Base-by-base conservation (phyloP, 768 basidiomycete species). In the Tricholoma sp. region DNA sequence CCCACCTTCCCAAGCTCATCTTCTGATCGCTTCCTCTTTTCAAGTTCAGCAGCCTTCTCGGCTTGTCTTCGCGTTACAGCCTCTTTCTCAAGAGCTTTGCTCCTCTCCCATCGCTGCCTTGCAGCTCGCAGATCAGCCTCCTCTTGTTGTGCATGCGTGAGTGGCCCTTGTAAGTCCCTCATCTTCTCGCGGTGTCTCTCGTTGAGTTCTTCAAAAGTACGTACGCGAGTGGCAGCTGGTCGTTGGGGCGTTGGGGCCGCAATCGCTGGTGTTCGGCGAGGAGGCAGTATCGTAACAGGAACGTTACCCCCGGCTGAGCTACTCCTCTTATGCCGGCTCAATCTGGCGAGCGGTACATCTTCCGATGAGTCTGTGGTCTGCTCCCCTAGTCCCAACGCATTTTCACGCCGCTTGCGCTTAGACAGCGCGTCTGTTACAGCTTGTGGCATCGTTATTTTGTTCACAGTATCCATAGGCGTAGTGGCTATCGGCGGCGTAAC, bases 171-270 rank as follows among this genome's bases (percentile, higher is more conserved):
- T 60, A 97, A 67, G 64, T 85, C 84, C 33, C 80, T 80, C 75
- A 97, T 80, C 72, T 91, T 90, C 72, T 89, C 85, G 50, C 89
- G 82, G 63, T 96, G 94, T 15, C 93, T 78, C 61, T 92, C 90
- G 48, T 83, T 85, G 32, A 96, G 76, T 67, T 96, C 92, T 69
- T 95, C 94, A 66, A 89, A 91, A 1, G 93, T 92, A 56, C 84
- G 81, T 28, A 86, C 81, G 13, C 88, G 84, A 39, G 74, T 70
- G 2, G 61, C 56, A 24, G 76, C 72, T 2, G 82, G 75, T 20
- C 74, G 73, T 61, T 82, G 81, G 10, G 85, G 83, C 64, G 62
- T 74, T 33, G 74, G 80, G 63, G 73, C 74, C 61, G 68, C 60
- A 39, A 79, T 70, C 11, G 67, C 61, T 50, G 71, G 66, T 4